phyloP scores from a whole-genome alignment of 1,139 yeast genomes.

The Taiozyma sp. region DNA sequence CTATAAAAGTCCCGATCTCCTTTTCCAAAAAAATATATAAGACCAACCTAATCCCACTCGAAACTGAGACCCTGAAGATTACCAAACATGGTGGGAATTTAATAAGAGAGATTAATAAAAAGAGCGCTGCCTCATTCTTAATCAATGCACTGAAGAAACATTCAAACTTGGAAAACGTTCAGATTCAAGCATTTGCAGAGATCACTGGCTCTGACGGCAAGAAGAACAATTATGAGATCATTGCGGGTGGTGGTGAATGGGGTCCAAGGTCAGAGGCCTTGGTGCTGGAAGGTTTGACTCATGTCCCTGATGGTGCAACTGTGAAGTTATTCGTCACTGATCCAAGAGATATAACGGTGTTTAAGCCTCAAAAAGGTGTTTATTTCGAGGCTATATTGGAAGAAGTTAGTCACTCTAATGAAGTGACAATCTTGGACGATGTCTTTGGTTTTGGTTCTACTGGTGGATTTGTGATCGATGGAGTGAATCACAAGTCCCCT shows the following conservation, averaged over 20 bases:
- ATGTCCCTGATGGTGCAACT: neutral
- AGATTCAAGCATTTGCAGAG: conserved; percentile 2
- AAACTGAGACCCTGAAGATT: neutral
- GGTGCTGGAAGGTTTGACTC: conserved; percentile 1
- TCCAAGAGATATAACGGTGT: neutral
- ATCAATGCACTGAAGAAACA: conserved; percentile 1
- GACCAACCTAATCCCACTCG: conserved; percentile 1
- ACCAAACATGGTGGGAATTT: conserved; percentile 6
- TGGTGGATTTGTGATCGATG: neutral
- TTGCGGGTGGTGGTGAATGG: conserved; percentile 13
- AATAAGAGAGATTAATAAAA: conserved; percentile 1
- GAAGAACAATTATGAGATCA: conserved; percentile 1
- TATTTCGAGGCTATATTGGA: conserved; percentile 1
- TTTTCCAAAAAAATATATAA: neutral
- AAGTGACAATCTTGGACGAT: neutral
- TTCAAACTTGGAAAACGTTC: neutral
- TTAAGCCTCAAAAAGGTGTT: neutral
- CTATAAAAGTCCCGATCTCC: conserved; percentile 2
- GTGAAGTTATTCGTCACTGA: neutral
- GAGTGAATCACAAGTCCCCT: neutral
- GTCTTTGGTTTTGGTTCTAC: conserved; percentile 1
- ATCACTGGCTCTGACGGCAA: neutral
- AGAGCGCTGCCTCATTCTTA: conserved; percentile 4
- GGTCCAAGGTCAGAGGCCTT: conserved; percentile 3
- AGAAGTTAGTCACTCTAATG: neutral